These are phyloP conservation scores for Trametes elegans DNA, from an alignment of 768 basidiomycete genomes.

Conservation along the genomic window DNA sequence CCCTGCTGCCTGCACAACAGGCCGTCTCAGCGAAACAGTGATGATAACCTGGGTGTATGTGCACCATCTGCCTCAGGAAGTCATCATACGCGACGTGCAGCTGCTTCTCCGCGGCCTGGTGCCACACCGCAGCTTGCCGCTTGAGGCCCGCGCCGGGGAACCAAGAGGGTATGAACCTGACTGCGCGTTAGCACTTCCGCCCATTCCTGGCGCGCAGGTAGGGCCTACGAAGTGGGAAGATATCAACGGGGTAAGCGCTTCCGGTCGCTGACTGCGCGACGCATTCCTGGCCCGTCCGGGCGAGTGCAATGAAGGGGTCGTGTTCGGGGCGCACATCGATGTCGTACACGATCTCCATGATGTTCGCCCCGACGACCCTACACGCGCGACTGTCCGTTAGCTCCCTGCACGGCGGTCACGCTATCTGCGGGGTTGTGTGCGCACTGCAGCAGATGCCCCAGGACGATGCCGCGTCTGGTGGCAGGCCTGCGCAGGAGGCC, in stretches of 20 bases:
- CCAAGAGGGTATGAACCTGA: slow-evolving; percentile 29
- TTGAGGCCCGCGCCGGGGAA: slow-evolving; percentile 29
- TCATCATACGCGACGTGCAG: slow-evolving; percentile 22
- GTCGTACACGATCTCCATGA: slow-evolving; percentile 26
- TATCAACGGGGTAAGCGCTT: slow-evolving; percentile 16
- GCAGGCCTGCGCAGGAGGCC: not conserved
- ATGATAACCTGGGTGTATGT: not conserved
- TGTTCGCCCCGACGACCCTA: slow-evolving; percentile 24
- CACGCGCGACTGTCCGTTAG: not conserved
- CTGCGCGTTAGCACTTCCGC: not conserved
- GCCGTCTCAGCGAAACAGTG: not conserved
- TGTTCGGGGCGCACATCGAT: slow-evolving; percentile 21
- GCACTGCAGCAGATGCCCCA: slow-evolving; percentile 9
- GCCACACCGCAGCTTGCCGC: slow-evolving; percentile 19
- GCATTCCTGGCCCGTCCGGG: slow-evolving; percentile 14
- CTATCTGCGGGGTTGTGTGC: not conserved
- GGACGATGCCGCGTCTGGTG: not conserved
- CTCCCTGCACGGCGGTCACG: not conserved
- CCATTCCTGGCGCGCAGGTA: not conserved
- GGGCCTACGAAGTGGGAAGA: slow-evolving; percentile 16
- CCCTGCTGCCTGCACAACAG: not conserved
- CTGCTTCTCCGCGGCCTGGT: slow-evolving; percentile 19
- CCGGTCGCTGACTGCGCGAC: slow-evolving; percentile 3
- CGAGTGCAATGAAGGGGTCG: slow-evolving; percentile 22
- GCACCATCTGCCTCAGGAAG: slow-evolving; percentile 10